Conservation (phyloP, 177 flowering plant genomes). For the Vitis hybrid region DNA sequence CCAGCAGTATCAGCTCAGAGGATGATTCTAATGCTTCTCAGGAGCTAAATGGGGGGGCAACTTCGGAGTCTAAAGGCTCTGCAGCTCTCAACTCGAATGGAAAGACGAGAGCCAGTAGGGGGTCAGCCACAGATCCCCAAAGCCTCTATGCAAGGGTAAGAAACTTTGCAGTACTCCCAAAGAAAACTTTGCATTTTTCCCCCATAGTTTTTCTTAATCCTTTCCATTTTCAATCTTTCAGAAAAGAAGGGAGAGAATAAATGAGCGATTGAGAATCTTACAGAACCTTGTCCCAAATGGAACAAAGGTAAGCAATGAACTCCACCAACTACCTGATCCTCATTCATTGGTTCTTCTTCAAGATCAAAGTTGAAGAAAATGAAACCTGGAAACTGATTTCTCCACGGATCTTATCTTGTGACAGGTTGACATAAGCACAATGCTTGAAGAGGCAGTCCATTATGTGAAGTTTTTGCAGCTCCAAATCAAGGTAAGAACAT, state of each 20-base stretch:
- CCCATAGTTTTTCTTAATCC: background rate
- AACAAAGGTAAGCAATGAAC: conserved; percentile 58
- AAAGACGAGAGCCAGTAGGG: conserved; percentile 68
- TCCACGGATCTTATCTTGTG: background rate
- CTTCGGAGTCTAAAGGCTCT: conserved; percentile 31
- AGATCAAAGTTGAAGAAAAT: background rate
- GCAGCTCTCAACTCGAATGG: conserved; percentile 44
- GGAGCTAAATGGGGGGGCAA: conserved; percentile 39
- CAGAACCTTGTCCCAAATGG: conserved; percentile 95
- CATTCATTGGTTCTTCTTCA: background rate
- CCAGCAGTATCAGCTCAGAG: conserved; percentile 56
- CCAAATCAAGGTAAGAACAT: conserved; percentile 78
- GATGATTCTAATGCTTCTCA: conserved; percentile 60
- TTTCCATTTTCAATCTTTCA: conserved; percentile 29
- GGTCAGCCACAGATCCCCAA: conserved; percentile 87
- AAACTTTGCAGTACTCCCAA: background rate
- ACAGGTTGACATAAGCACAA: conserved; percentile 96
- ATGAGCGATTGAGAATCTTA: conserved; percentile 75
- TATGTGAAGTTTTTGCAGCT: conserved; percentile 95
- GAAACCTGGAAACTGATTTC: background rate
- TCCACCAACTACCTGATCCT: background rate
- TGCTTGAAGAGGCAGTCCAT: conserved; percentile 98
- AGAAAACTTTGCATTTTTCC: background rate
- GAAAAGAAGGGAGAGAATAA: conserved; percentile 91
- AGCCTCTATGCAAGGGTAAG: conserved; percentile 98